Conservation (phyloP, 495 filamentous ascomycete genomes). For the Hypoxylon lienhwacheense region DNA sequence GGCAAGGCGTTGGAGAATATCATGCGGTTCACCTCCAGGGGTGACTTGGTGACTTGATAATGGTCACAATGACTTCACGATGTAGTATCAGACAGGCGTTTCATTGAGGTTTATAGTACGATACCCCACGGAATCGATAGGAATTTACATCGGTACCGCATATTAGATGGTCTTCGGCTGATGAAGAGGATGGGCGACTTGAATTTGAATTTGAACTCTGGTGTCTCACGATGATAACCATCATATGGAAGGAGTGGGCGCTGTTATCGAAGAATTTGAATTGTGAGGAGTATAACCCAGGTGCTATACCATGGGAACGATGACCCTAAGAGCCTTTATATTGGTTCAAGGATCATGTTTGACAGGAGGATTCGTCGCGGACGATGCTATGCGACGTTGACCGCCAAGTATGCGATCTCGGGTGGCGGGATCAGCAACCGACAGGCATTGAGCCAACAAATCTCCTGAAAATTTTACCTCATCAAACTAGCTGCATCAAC, state of each 20-base stretch:
- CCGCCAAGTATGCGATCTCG: constrained; percentile 6
- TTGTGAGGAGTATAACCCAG: too few species aligned
- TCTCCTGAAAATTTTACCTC: constrained; percentile 3
- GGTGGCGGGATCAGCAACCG: constrained; percentile 4
- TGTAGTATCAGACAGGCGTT: background rate
- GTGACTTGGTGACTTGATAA: constrained; percentile 34
- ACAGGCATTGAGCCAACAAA: constrained; percentile 21
- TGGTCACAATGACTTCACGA: background rate
- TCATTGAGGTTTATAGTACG: background rate
- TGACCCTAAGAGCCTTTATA: background rate
- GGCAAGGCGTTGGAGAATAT: constrained; percentile 51
- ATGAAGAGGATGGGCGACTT: too few species aligned
- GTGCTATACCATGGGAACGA: background rate
- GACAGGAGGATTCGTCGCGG: background rate
- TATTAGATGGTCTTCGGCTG: background rate
- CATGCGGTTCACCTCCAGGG: constrained; percentile 59
- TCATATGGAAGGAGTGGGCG: background rate
- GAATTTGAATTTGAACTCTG: too few species aligned
- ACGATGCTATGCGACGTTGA: constrained; percentile 5
- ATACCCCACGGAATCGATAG: background rate
- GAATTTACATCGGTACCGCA: background rate
- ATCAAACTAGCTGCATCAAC: constrained; percentile 12
- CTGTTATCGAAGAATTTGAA: too few species aligned
- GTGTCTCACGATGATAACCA: background rate
- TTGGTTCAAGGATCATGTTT: constrained; percentile 2